Evolutionary conservation across 2,329 filamentous ascomycete species (phyloP), one percentile per base, ranked within the genome.

Genomic region (Aspergillus flavus): DNA sequence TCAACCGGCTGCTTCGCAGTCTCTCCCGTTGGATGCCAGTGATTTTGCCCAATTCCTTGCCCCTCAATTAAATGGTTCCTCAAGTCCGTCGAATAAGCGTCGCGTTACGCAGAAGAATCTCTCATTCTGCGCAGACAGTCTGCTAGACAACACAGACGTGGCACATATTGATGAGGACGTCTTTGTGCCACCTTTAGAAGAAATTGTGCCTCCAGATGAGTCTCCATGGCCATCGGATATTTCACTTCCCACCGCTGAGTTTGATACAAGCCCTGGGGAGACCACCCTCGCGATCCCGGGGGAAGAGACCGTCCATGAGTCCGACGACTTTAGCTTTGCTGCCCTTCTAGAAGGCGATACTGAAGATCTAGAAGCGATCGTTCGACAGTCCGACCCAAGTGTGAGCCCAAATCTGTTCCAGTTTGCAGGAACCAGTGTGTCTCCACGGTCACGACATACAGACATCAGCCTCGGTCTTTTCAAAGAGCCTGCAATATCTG

Each of bases 301-400:
- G 14, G 63, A 64, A 4, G 63, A 66, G 28, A 59, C 58, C 7
- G 57, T 58, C 32, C 56, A 58, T 4, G 53, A 59, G 21, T 58
- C 58, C 6, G 68, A 69, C 11, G 66, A 61, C 11, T 67, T 74
- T 23, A 76, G 70, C 36, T 76, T 78, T 61, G 73, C 75, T 34
- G 70, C 72, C 21, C 61, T 77, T 11, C 62, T 77, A n/a, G 73
- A 76, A 55, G 73, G 72, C 10, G 72, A 76, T 9, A 68, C 83
- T 19, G 82, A 85, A 32, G 83, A 84, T 46, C 76, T 87, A 14
- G 86, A 88, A 70, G 85, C 88, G 60, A 81, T 88, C 50, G 76
- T 84, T 23, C 79, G 84, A 43, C 72, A 76, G 48, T 67, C 74
- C 12, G 72, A 78, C 23, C 63, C 69, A 7, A 69, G 72, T 21